These are phyloP conservation scores for Antrodiella citrinella DNA, from an alignment of 768 basidiomycete genomes.

Conservation along the genomic window DNA sequence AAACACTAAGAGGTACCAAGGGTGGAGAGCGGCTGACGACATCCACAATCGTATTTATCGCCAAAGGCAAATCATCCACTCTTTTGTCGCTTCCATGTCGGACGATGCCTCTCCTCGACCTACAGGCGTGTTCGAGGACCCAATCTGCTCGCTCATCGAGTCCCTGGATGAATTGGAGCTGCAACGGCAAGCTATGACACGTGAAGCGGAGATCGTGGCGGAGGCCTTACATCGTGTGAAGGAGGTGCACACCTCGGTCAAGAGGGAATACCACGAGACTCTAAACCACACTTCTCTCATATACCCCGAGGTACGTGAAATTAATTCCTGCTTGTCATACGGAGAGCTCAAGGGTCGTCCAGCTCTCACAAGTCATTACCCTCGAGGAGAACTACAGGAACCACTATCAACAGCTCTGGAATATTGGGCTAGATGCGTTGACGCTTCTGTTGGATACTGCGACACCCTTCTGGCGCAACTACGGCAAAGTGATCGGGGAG, in stretches of 20 bases:
- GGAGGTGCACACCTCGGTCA: slow-evolving; percentile 44
- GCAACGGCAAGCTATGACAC: slow-evolving; percentile 35
- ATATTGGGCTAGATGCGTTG: slow-evolving; percentile 69
- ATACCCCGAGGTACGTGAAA: slow-evolving; percentile 70
- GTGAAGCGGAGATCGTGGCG: slow-evolving; percentile 41
- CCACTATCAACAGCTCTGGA: slow-evolving; percentile 77
- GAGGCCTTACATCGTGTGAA: slow-evolving; percentile 46
- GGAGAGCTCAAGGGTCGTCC: background rate
- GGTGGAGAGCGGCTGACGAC: slow-evolving; percentile 74
- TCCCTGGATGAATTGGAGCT: slow-evolving; percentile 43
- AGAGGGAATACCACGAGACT: slow-evolving; percentile 57
- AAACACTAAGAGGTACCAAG: slow-evolving; percentile 46
- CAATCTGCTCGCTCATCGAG: slow-evolving; percentile 41
- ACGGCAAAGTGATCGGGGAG: slow-evolving; percentile 75
- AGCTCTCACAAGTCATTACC: slow-evolving; percentile 66
- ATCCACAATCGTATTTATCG: slow-evolving; percentile 54
- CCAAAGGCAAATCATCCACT: slow-evolving; percentile 39
- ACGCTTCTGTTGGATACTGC: slow-evolving; percentile 71
- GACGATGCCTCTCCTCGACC: slow-evolving; percentile 13
- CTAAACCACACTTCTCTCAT: slow-evolving; percentile 62
- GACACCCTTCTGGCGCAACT: slow-evolving; percentile 74
- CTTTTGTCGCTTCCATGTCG: slow-evolving; percentile 12
- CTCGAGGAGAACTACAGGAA: slow-evolving; percentile 75
- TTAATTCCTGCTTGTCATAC: background rate
- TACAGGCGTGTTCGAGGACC: slow-evolving; percentile 44